phyloP scores from a whole-genome alignment of 306 rosid species.

The Cyamopsis tetragonoloba region DNA sequence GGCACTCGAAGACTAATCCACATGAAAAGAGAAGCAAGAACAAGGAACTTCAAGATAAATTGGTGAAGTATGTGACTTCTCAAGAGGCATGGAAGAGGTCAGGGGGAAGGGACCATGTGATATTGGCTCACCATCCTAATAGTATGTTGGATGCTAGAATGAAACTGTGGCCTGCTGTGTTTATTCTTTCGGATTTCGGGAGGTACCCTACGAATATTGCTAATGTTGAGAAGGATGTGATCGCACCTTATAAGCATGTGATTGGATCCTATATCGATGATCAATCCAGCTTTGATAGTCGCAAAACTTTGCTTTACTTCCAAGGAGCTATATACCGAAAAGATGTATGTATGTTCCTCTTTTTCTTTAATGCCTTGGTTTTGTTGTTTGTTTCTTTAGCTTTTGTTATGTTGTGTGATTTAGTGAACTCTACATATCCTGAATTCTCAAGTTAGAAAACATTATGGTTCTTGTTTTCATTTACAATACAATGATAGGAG shows the following conservation, averaged over 20 bases:
- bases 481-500: no score
- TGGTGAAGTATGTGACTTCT: constrained; percentile 46
- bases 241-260: constrained; percentile 81
- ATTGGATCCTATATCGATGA: constrained; percentile 46
- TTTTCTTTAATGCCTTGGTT: constrained; percentile 18
- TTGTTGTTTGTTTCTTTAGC: constrained; percentile 13
- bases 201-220: constrained; percentile 78
- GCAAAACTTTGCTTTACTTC: constrained; percentile 63
- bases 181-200: constrained; percentile 78
- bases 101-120: constrained; percentile 73
- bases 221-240: constrained; percentile 75
- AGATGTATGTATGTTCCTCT: constrained; percentile 67
- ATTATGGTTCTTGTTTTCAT: no score
- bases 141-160: constrained; percentile 72
- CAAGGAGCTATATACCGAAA: constrained; percentile 88
- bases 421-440: not conserved
- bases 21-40: constrained; percentile 44
- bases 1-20: constrained; percentile 40
- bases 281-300: constrained; percentile 49
- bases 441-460: not conserved
- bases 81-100: constrained; percentile 70
- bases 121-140: constrained; percentile 85
- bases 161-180: constrained; percentile 65
- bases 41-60: constrained; percentile 53
- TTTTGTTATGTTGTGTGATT: no score